Base-by-base conservation (phyloP, 495 filamentous ascomycete species). In the Penicillium cinerascens region DNA sequence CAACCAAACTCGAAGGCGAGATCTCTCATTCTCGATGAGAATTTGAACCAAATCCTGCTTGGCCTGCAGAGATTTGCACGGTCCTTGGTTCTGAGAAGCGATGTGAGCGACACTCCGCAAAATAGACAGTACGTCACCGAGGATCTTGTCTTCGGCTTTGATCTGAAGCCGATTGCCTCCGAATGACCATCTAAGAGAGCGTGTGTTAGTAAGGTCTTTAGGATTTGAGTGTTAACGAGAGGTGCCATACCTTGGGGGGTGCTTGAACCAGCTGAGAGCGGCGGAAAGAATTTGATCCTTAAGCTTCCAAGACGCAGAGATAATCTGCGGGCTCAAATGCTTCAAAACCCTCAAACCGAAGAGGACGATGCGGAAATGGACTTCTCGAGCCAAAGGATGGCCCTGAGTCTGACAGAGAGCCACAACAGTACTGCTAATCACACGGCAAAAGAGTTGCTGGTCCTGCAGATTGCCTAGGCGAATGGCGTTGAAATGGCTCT, bases 111-210 rank as follows among this genome's bases (percentile, higher is more conserved):
- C 75, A 43, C 56, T 70, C 3, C 71, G 78, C 51, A 99, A 65
- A 23, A 83, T 79, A 41, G 71, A 69, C 23, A 82, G 71, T 35
- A 97, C 84, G 69, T 97, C 92, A 9, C 77, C 76, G 7, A 99
- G 80, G 27, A 97, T 69, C 55, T 84, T 86, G 27, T 88, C 83
- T 68, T 99, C 95, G 0, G 95, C 90, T 69, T 93, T 97, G 25
- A 97, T 78, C 63, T 97, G 93, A 7, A 97, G 74, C 42, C 88
- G 78, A 64, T 97, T 97, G 51, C 92, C 91, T 38, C 95, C 95
- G 66, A 95, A 97, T 3, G 92, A 95, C 93, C 93, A 99, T 55
- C 80, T 75, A 44, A 4, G 38, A 35, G 44, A 25, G 10, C 21
- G 42, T 70, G 25, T 3, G 18, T 29, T 0, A 52, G 71, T 52